phyloP scores from a whole-genome alignment of 805 yeast species.

The Ogataea sp. region DNA sequence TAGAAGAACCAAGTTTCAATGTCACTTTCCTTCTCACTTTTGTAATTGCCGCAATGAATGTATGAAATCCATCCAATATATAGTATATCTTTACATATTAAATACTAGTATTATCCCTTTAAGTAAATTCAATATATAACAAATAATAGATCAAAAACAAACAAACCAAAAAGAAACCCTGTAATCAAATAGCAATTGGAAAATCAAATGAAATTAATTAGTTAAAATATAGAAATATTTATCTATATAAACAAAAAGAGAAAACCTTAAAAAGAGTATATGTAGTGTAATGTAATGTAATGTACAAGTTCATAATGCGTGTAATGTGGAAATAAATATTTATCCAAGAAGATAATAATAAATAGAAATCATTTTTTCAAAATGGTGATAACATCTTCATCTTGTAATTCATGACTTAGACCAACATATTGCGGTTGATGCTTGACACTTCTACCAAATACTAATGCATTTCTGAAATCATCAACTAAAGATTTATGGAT shows the following conservation, averaged over 20 bases:
- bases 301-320: neutral
- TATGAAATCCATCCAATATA: conserved; percentile 5
- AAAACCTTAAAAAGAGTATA: neutral
- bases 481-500: conserved; percentile 92
- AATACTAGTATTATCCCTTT: too few species aligned
- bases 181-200: too few species aligned
- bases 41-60: conserved; percentile 51
- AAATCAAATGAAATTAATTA: too few species aligned
- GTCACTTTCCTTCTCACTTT: conserved; percentile 46
- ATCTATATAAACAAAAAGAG: too few species aligned
- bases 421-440: conserved; percentile 98
- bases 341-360: neutral
- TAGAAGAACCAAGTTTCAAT: conserved; percentile 57
- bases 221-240: too few species aligned
- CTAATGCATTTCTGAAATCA: conserved; percentile 89
- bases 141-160: neutral
- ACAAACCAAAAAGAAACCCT: too few species aligned
- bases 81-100: too few species aligned
- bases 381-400: conserved; percentile 96
- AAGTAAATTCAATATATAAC: neutral
- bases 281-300: neutral
- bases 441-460: conserved; percentile 89
- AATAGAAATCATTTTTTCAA: conserved; percentile 47
- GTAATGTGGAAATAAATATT: neutral
- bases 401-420: conserved; percentile 71